phyloP scores from a whole-genome alignment of 2,329 filamentous ascomycete genomes.

The Pseudocercospora ulei region DNA sequence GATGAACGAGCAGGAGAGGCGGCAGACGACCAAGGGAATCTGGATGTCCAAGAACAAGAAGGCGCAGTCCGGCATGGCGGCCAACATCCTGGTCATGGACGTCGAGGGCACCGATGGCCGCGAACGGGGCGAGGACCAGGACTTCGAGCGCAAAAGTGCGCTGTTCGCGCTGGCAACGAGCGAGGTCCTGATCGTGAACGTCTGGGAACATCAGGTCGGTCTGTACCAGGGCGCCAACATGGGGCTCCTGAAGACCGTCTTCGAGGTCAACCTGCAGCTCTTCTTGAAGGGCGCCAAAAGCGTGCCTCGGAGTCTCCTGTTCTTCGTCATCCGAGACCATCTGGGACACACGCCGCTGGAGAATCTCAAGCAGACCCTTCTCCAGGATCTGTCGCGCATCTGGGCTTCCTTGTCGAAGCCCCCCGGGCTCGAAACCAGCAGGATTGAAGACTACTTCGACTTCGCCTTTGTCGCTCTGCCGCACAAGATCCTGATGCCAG shows the following conservation, averaged over 20 bases:
- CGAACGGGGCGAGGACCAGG: conserved; percentile 93
- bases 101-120: conserved; percentile 95
- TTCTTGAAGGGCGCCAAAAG: conserved; percentile 95
- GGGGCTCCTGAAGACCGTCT: conserved; percentile 96
- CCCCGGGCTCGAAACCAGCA: conserved; percentile 71
- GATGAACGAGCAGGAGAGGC: conserved; percentile 88
- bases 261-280: conserved; percentile 94
- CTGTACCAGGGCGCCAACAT: conserved; percentile 98
- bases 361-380: conserved; percentile 80
- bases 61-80: conserved; percentile 60
- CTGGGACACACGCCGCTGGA: conserved; percentile 80
- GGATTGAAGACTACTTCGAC: conserved; percentile 95
- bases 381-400: conserved; percentile 83
- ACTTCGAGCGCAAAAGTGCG: conserved; percentile 97
- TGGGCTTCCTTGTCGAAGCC: conserved; percentile 93
- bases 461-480: conserved; percentile 93
- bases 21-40: conserved; percentile 97
- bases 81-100: conserved; percentile 98
- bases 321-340: conserved; percentile 98
- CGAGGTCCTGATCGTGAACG: conserved; percentile 95
- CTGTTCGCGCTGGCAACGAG: conserved; percentile 94
- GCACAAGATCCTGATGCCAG: conserved; percentile 91
- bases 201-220: conserved; percentile 98
- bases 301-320: conserved; percentile 79
- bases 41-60: conserved; percentile 98